phyloP scores from a whole-genome alignment of 306 rosid species.

The Hippophae rhamnoides region DNA sequence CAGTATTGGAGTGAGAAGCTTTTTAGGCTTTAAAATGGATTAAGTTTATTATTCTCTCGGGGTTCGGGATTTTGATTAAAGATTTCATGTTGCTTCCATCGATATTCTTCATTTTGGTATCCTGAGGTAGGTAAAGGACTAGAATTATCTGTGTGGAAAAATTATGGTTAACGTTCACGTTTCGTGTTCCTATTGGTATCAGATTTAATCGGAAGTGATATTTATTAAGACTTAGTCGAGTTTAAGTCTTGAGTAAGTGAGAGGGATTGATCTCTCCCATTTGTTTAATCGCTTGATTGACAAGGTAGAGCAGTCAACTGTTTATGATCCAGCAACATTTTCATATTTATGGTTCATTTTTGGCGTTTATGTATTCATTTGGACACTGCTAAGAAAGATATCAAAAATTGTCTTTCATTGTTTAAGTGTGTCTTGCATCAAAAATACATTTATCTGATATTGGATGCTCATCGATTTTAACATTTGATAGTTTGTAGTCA shows the following conservation, averaged over 20 bases:
- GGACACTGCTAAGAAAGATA: background rate
- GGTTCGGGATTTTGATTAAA: too few species aligned
- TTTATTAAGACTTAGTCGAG: constrained; percentile 1
- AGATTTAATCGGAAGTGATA: constrained; percentile 8
- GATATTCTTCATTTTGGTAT: background rate
- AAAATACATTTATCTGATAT: background rate
- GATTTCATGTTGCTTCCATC: background rate
- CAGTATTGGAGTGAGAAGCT: too few species aligned
- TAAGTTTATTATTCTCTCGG: too few species aligned
- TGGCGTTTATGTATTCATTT: background rate
- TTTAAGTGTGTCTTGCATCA: background rate
- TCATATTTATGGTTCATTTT: background rate
- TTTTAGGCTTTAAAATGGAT: background rate
- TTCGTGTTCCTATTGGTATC: background rate
- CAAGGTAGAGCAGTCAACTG: background rate
- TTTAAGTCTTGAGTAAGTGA: background rate
- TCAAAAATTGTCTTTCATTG: background rate
- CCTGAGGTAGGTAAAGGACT: constrained; percentile 11
- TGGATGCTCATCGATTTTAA: background rate
- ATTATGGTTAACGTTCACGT: background rate
- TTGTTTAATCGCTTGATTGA: constrained; percentile 3
- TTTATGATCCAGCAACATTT: too few species aligned
- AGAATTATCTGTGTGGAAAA: background rate
- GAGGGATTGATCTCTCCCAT: background rate
- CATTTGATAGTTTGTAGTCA: background rate